Evolutionary conservation across 164 flowering plant species (phyloP).

Genomic region (Sedum album): DNA sequence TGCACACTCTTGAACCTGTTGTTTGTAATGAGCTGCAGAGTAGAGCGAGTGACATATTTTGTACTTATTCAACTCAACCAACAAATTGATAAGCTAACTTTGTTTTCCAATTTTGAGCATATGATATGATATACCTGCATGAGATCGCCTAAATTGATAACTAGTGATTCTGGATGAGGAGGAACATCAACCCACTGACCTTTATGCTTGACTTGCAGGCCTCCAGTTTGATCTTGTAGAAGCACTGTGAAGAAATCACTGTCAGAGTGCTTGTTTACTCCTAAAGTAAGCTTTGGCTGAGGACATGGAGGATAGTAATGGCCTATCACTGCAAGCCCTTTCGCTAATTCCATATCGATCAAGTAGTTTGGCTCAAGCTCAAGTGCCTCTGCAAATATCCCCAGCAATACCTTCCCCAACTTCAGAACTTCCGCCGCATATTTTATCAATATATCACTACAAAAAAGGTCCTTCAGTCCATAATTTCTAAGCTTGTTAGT

Average conservation of each 20-base stretch:
- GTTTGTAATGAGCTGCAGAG: slow-evolving; percentile 6
- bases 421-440: slow-evolving; percentile 6
- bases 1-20: slow-evolving; percentile 8
- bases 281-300: background rate
- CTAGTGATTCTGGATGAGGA: slow-evolving; percentile 1
- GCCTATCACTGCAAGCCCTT: slow-evolving; percentile 5
- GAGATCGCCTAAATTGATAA: slow-evolving; percentile 8
- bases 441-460: slow-evolving; percentile 6
- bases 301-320: slow-evolving; percentile 10
- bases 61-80: too few relatives aligned
- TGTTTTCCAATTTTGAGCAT: background rate
- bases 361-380: slow-evolving; percentile 4
- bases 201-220: slow-evolving; percentile 7
- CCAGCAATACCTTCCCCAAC: slow-evolving; percentile 1
- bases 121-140: slow-evolving; percentile 1
- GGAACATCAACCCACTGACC: slow-evolving; percentile 10
- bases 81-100: background rate
- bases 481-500: background rate
- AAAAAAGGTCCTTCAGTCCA: background rate
- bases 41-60: too few relatives aligned
- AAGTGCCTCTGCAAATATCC: slow-evolving; percentile 4
- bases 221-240: slow-evolving; percentile 8
- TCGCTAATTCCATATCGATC: slow-evolving; percentile 3
- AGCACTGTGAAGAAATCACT: slow-evolving; percentile 10
- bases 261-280: slow-evolving; percentile 9